Evolutionary conservation across 495 filamentous ascomycete genomes (phyloP).

Genomic region (Penicillium paradoxum): DNA sequence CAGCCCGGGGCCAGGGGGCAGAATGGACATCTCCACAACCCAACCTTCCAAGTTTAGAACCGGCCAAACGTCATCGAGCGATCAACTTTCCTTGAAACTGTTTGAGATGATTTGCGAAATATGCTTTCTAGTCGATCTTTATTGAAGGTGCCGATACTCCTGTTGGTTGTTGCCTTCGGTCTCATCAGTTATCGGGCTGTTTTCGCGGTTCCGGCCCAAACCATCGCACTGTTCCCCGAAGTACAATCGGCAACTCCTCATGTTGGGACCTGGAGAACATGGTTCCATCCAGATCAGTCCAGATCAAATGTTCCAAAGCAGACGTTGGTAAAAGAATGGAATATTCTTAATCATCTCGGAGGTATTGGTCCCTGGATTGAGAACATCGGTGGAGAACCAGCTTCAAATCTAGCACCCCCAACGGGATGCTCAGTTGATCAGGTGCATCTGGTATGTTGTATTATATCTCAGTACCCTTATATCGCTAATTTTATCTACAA

Average conservation of each 20-base stretch:
- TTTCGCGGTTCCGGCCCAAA: neutral
- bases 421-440: conserved; percentile 49
- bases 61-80: too few species aligned
- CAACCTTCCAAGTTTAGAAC: too few species aligned
- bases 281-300: neutral
- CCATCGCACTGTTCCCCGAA: neutral
- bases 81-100: too few species aligned
- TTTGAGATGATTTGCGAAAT: too few species aligned
- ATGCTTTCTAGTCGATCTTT: neutral
- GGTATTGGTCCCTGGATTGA: conserved; percentile 58
- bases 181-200: neutral
- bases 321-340: conserved; percentile 32
- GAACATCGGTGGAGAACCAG: conserved; percentile 39
- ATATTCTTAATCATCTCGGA: conserved; percentile 53
- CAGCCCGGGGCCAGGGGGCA: too few species aligned
- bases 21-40: too few species aligned
- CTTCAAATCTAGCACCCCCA: conserved; percentile 37
- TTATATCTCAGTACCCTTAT: neutral
- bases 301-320: neutral
- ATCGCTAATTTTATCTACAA: neutral
- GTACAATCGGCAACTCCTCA: neutral
- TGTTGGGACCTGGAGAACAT: neutral
- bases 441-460: conserved; percentile 52
- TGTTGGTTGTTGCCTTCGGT: neutral
- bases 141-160: neutral